Evolutionary conservation across 208 protist genomes (phyloP), one percentile per base, ranked within the genome.

Genomic region (Acanthamoeba culbertsoni): DNA sequence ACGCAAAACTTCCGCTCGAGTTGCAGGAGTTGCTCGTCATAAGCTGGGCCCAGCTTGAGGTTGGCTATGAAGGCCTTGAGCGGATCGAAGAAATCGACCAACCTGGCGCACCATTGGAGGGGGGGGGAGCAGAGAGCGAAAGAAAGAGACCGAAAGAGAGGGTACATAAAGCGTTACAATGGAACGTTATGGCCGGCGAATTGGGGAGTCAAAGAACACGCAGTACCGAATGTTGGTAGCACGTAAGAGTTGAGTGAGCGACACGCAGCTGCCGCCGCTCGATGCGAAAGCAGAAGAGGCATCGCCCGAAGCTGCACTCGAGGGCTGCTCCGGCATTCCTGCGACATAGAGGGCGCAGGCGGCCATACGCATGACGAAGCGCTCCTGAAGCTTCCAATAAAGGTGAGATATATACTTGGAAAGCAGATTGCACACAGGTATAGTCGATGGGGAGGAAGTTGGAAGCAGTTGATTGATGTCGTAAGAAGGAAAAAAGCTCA

Each of bases 81-180:
- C 31, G 79, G 79, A 12, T 65, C 79, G 37, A 89, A 89, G 37
- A 89, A 89, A 31, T 89, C 79, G n/a, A 89, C 79, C 79, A 89
- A 37, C 51, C 79, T 89, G 55, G 0, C 8, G 48, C 48, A 55
- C 48, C 48, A 55, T 23, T 55, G 48, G 18, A 18, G 48, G 48
- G 8, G 12, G 18, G 48, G 8, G 12, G 18, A 55, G 48, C 12
- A 55, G 18, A 23, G 48, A 8, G 48, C 48, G 48, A 18, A 55
- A 8, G 48, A 18, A 77, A 26, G n/a, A 77, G 23, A 77, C 6
- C 65, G 26, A 16, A 31, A 51, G 3, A 37, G 4, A 55, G 5
- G 40, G 8, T 28, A 57, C 73, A 55, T 28, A 57, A 86, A 23
- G 37, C 37, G n/a, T 20, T 31, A 35, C 65, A 35, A 12, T n/a